Evolutionary conservation across 2,329 filamentous ascomycete genomes (phyloP), one percentile per base, ranked within the genome.

Genomic region (Trichoderma atroviride): DNA sequence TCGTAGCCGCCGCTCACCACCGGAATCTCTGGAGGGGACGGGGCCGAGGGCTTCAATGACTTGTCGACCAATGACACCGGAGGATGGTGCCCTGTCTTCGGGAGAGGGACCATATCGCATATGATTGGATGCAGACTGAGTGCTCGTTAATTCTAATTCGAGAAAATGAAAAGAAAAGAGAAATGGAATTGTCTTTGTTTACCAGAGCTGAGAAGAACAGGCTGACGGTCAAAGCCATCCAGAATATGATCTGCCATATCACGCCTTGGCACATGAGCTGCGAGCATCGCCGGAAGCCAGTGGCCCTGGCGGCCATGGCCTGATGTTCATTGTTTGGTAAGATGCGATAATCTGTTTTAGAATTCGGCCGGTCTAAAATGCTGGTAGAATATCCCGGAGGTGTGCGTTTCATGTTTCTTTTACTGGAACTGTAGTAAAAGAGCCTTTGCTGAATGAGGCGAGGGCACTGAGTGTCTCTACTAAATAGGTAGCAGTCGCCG

Each of bases 1-100:
- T n/a, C 76, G 77, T 13, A 81, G 72, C 0, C 72, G 78, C 0
- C 76, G 76, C 0, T 73, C 65, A n/a, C 70, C 52, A 55, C 52
- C 37, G 5, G 56, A 3, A 40, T 59, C 43, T 24, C 27, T 60
- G 13, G 43, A 13, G 13, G 56, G 11, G 31, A 60, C 33, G 5
- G 55, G 16, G 40, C 22, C 24, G 64, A 68, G 40, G 22, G 64
- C 55, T 52, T 50, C 24, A 4, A 68, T 31, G 29, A 40, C 63
- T 50, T 66, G 37, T 33, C 27, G 53, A 3, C 37, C n/a, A 22
- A 66, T 37, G 37, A 40, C 37, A 27, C 37, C 53, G 10, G 52
- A 57, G 3, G 22, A 1, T 11, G 63, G 40, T 33, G n/a, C 40
- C 14, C 16, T 58, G 16, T 9, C 9, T 14, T 27, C 24, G 24